Base-by-base conservation (phyloP, 768 basidiomycete genomes). In the Porphyrellus cyaneotinctus region DNA sequence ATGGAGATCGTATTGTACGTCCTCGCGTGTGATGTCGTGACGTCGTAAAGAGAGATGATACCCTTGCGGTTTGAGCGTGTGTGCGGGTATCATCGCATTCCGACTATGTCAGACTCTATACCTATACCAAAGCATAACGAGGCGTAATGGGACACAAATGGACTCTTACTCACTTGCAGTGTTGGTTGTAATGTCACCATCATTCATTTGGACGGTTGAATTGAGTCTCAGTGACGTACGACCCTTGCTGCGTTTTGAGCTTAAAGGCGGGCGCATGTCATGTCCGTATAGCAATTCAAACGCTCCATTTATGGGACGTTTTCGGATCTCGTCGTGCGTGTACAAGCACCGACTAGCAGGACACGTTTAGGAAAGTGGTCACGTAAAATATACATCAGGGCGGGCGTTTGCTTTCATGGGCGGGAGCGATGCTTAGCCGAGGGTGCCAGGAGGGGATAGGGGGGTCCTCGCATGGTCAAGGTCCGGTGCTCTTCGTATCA, bases 401-500 rank as follows among this genome's bases (percentile, higher is more conserved):
- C 49, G 32, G n/a, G 28, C 15, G n/a, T 33, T 32, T 26, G n/a
- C 9, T 6, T 32, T 43, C 7, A 37, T n/a, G 41, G 35, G 26
- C 59, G 59, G 62, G 36, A 38, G 47, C 32, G 37, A 43, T 8
- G 12, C n/a, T 49, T 33, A 51, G 26, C 59, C 63, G 62, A 53
- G 12, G 26, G 13, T 37, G n/a, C 41, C 49, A 31, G 20, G 37
- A 53, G 33, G 31, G n/a, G 48, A 28, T 47, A 51, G 45, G 47
- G 28, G 44, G 43, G 31, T 10, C 43, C 41, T 28, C 7, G 14
- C 15, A 46, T 24, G 18, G 32, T 1, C 44, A 48, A 47, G 55
- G 35, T 54, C 47, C 58, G 54, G 23, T 14, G 31, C 30, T 15
- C 31, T 30, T 44, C 39, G 46, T 43, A 42, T 56, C 43, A 41